These are phyloP conservation scores for Scutellaria galericulata DNA, from an alignment of 257 asterid species.

Conservation along the genomic window DNA sequence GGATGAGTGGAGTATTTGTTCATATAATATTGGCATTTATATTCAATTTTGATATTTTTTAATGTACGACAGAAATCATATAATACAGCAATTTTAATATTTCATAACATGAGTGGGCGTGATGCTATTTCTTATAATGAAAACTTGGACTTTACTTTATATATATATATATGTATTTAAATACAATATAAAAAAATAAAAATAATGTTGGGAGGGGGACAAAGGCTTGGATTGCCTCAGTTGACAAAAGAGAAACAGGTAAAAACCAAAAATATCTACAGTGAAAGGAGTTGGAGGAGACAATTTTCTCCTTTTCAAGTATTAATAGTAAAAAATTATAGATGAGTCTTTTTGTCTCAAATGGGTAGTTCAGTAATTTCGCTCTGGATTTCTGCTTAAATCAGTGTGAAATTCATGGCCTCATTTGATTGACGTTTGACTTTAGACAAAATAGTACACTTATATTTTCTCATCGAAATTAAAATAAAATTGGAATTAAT, in stretches of 20 bases:
- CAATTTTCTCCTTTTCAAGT: slow-evolving; percentile 43
- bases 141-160: slow-evolving; percentile 24
- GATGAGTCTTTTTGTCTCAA: slow-evolving; percentile 14
- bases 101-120: slow-evolving; percentile 26
- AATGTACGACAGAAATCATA: too few species aligned
- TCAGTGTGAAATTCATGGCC: slow-evolving; percentile 39
- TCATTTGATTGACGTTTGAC: slow-evolving; percentile 36
- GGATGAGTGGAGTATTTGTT: too few species aligned
- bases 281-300: slow-evolving; percentile 42
- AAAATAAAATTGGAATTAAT: neutral
- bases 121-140: slow-evolving; percentile 17
- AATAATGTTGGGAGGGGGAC: slow-evolving; percentile 5
- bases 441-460: neutral
- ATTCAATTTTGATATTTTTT: too few species aligned
- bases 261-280: slow-evolving; percentile 36
- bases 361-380: slow-evolving; percentile 3
- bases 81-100: neutral
- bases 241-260: slow-evolving; percentile 43
- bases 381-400: neutral
- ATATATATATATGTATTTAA: neutral
- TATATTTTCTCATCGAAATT: neutral
- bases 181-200: neutral
- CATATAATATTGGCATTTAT: too few species aligned
- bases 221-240: slow-evolving; percentile 32
- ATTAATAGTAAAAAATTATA: slow-evolving; percentile 6